A percentile compares a stretch with the other conserved stretches of the same genome.
These are phyloP conservation scores for Fusarium keratoplasticum DNA, from an alignment of 2,329 filamentous ascomycete genomes.

Conservation along the genomic window DNA sequence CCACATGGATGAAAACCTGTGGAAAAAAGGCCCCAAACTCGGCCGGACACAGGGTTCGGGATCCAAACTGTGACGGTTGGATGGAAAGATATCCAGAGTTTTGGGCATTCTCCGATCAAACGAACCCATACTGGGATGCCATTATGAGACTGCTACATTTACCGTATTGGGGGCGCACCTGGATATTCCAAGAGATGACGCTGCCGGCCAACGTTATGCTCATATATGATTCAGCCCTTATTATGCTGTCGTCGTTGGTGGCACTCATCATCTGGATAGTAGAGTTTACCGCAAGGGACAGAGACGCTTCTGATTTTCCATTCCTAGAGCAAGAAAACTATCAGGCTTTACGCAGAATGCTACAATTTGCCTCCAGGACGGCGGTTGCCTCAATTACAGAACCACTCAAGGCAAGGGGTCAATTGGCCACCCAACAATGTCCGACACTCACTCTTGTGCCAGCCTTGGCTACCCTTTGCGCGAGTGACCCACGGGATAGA, in stretches of 20 bases:
- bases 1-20: neutral
- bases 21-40: neutral
- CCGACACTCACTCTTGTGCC: neutral
- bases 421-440: neutral
- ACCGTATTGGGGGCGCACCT: neutral
- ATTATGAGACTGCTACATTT: fast-evolving
- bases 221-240: neutral
- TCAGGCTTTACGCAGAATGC: neutral
- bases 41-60: neutral
- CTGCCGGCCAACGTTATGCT: neutral
- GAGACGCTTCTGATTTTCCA: neutral
- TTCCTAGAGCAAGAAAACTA: neutral
- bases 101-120: neutral
- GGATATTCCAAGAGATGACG: neutral
- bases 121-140: neutral
- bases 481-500: neutral
- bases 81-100: neutral
- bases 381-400: too few species aligned
- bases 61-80: neutral
- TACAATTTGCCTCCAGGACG: too few species aligned
- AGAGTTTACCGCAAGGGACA: neutral
- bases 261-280: neutral
- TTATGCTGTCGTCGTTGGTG: neutral
- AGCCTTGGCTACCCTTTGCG: fast-evolving
- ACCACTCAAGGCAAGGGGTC: too few species aligned